A percentile compares a stretch with the other conserved stretches of the same genome.
Evolutionary conservation across 306 rosid species (phyloP).

Genomic region (Vachellia pachyceras): DNA sequence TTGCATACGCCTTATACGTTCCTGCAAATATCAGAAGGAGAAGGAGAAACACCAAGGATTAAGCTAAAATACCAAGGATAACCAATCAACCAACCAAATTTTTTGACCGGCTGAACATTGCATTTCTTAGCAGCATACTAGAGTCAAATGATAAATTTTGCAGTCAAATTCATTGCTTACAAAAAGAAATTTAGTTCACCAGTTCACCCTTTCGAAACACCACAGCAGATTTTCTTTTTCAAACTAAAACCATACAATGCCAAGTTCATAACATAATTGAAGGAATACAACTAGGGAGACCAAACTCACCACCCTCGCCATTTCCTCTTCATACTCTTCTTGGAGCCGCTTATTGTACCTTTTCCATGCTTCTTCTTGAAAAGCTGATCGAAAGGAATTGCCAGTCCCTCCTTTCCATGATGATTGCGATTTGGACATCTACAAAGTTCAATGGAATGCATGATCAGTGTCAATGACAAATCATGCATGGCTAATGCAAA

Average conservation of each 20-base stretch:
- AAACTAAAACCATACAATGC: constrained; percentile 18
- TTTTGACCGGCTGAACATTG: constrained; percentile 12
- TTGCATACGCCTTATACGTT: constrained; percentile 98
- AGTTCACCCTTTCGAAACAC: not conserved
- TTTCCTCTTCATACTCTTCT: constrained; percentile 97
- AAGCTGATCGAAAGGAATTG: constrained; percentile 64
- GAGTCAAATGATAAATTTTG: constrained; percentile 19
- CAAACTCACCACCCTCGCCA: constrained; percentile 91
- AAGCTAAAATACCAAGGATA: constrained; percentile 24
- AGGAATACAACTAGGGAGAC: not conserved
- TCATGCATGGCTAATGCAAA: not conserved
- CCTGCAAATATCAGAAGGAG: constrained; percentile 56
- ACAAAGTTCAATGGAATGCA: constrained; percentile 45
- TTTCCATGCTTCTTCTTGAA: constrained; percentile 94
- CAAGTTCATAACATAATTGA: not conserved
- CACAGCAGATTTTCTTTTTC: constrained; percentile 9
- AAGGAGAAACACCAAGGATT: constrained; percentile 22
- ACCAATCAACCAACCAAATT: constrained; percentile 17
- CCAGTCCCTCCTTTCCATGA: constrained; percentile 65
- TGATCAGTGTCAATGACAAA: constrained; percentile 42
- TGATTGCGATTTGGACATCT: constrained; percentile 68
- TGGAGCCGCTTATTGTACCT: constrained; percentile 80
- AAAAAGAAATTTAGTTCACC: constrained; percentile 4
- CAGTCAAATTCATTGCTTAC: constrained; percentile 28
- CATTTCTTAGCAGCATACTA: constrained; percentile 11